These are phyloP conservation scores for Calvatia gigantea DNA, from an alignment of 768 basidiomycete genomes.

Conservation along the genomic window DNA sequence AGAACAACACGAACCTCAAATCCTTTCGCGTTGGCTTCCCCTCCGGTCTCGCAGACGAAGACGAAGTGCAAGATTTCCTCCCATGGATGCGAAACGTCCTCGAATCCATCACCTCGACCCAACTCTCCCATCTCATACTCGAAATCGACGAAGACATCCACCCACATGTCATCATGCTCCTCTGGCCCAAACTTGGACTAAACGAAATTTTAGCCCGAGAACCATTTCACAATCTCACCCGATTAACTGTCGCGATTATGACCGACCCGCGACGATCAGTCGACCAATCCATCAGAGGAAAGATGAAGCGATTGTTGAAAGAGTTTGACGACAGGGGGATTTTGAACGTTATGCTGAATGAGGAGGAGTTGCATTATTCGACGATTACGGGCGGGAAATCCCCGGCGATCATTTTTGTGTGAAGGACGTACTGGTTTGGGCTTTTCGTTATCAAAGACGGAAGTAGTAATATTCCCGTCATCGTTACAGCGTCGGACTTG, in stretches of 20 bases:
- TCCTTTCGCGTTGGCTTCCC: not conserved
- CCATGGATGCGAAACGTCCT: not conserved
- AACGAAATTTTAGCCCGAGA: not conserved
- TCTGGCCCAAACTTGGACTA: not conserved
- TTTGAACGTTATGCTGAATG: not conserved
- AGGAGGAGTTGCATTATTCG: not conserved
- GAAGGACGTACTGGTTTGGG: too few species aligned
- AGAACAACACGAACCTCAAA: not conserved
- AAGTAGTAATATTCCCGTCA: too few species aligned
- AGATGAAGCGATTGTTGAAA: not conserved
- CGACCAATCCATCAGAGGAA: not conserved
- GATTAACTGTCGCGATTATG: not conserved
- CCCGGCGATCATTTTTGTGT: not conserved
- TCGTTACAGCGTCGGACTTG: not conserved
- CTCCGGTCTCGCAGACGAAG: not conserved
- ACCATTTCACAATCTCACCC: not conserved
- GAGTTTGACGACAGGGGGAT: not conserved
- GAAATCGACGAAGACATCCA: not conserved
- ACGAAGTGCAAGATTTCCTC: not conserved
- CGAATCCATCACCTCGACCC: not conserved
- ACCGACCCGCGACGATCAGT: not conserved
- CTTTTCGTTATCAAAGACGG: too few species aligned
- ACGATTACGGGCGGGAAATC: not conserved
- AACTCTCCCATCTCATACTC: not conserved
- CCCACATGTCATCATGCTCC: not conserved